Conservation (phyloP, 2,329 filamentous ascomycete species). For the Lasiodiplodia citricola region DNA sequence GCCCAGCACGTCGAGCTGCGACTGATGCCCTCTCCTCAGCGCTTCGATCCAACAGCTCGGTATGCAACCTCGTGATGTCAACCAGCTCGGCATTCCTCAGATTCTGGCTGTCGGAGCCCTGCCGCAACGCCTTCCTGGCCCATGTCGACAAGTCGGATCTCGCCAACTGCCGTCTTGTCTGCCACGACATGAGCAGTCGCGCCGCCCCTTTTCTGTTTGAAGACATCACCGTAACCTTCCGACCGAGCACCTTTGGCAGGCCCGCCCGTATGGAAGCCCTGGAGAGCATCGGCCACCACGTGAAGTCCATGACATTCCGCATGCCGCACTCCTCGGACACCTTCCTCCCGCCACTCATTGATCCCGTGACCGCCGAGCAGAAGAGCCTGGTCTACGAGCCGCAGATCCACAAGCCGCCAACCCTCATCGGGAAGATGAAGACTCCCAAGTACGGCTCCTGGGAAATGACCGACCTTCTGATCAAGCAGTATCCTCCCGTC, state of each 20-base stretch:
- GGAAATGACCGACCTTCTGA: slow-evolving; percentile 80
- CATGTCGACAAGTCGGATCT: slow-evolving; percentile 50
- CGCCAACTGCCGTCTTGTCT: slow-evolving; percentile 65
- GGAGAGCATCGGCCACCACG: slow-evolving; percentile 76
- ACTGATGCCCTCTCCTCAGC: slow-evolving; percentile 37
- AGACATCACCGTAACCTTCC: slow-evolving; percentile 72
- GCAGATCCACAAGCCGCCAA: slow-evolving; percentile 65
- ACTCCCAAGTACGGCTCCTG: slow-evolving; percentile 79
- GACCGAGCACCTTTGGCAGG: slow-evolving; percentile 75
- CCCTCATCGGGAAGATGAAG: slow-evolving; percentile 59
- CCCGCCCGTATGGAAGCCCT: slow-evolving; percentile 75
- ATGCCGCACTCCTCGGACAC: slow-evolving; percentile 79
- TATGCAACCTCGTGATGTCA: slow-evolving; percentile 56
- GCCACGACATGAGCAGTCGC: slow-evolving; percentile 72
- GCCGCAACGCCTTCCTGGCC: slow-evolving; percentile 52
- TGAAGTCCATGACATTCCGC: slow-evolving; percentile 78
- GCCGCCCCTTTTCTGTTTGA: slow-evolving; percentile 73
- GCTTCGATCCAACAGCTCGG: slow-evolving; percentile 51
- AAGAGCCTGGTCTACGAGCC: slow-evolving; percentile 83
- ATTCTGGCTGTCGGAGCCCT: slow-evolving; percentile 56
- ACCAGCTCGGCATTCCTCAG: slow-evolving; percentile 55
- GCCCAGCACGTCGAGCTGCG: slow-evolving; percentile 31
- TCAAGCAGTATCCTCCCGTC: slow-evolving; percentile 84
- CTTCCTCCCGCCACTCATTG: slow-evolving; percentile 82
- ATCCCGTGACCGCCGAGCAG: slow-evolving; percentile 77